phyloP scores from a whole-genome alignment of 1,139 yeast genomes.

The Yamadazyma pseudoaaseri region DNA sequence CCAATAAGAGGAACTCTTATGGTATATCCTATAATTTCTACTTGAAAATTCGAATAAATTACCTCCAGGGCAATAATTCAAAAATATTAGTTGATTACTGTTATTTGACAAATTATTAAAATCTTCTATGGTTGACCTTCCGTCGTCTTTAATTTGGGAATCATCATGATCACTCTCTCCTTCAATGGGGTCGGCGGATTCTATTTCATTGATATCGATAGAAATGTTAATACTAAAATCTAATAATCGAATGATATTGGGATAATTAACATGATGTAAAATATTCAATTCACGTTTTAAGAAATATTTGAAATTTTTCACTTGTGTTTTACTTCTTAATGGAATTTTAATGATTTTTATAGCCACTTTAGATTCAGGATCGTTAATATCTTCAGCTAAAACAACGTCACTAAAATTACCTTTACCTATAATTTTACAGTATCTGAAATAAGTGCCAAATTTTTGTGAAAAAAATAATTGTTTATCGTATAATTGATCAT shows the following conservation, averaged over 20 bases:
- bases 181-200: slow-evolving; percentile 14
- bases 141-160: slow-evolving; percentile 1
- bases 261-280: slow-evolving; percentile 47
- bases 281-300: slow-evolving; percentile 74
- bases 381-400: slow-evolving; percentile 32
- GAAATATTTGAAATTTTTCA: slow-evolving; percentile 58
- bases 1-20: slow-evolving; percentile 35
- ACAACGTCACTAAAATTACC: slow-evolving; percentile 64
- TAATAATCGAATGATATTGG: slow-evolving; percentile 34
- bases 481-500: slow-evolving; percentile 6
- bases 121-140: slow-evolving; percentile 12
- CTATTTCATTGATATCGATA: slow-evolving; percentile 23
- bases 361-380: slow-evolving; percentile 28
- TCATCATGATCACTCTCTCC: slow-evolving; percentile 17
- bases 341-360: slow-evolving; percentile 43
- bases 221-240: slow-evolving; percentile 30
- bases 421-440: slow-evolving; percentile 42
- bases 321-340: slow-evolving; percentile 22
- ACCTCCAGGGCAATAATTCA: slow-evolving; percentile 83
- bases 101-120: slow-evolving; percentile 23
- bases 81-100: slow-evolving; percentile 52
- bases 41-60: slow-evolving; percentile 66
- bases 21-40: slow-evolving; percentile 11
- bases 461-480: slow-evolving; percentile 15
- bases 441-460: slow-evolving; percentile 18